Conservation (phyloP, 108 stramenopile genomes). For the Skeletonema costatum region DNA sequence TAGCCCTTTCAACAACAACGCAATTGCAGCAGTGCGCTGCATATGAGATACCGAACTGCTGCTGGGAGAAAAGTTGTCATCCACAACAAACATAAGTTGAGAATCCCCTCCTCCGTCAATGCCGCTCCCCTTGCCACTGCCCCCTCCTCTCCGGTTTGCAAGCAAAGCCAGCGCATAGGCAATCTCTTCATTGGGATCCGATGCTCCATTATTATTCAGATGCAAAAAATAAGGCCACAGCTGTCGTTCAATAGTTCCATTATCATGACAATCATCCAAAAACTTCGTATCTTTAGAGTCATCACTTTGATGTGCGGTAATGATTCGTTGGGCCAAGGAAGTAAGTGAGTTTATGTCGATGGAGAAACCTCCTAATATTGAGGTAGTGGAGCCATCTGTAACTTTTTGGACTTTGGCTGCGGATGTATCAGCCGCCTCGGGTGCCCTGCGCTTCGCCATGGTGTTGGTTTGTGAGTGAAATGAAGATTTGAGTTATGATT, state of each 20-base stretch:
- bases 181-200: neutral
- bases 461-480: too few relatives aligned
- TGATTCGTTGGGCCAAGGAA: slow-evolving; percentile 3
- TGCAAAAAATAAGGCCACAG: slow-evolving; percentile 37
- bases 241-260: slow-evolving; percentile 24
- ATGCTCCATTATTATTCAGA: neutral
- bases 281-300: neutral
- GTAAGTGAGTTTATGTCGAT: neutral
- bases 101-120: slow-evolving; percentile 12
- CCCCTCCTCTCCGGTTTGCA: slow-evolving; percentile 16
- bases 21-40: neutral
- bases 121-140: neutral
- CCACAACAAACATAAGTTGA: slow-evolving; percentile 28
- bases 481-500: too few relatives aligned
- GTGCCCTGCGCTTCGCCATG: slow-evolving; percentile 19
- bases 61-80: neutral
- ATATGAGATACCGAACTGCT: neutral
- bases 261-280: slow-evolving; percentile 14
- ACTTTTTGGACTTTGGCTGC: neutral
- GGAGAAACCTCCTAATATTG: neutral
- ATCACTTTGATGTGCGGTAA: slow-evolving; percentile 6
- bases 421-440: neutral
- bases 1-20: neutral
- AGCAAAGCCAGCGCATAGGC: slow-evolving; percentile 33
- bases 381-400: neutral